Conservation (phyloP, 2,329 filamentous ascomycete genomes). For the Diaporthe batatas region DNA sequence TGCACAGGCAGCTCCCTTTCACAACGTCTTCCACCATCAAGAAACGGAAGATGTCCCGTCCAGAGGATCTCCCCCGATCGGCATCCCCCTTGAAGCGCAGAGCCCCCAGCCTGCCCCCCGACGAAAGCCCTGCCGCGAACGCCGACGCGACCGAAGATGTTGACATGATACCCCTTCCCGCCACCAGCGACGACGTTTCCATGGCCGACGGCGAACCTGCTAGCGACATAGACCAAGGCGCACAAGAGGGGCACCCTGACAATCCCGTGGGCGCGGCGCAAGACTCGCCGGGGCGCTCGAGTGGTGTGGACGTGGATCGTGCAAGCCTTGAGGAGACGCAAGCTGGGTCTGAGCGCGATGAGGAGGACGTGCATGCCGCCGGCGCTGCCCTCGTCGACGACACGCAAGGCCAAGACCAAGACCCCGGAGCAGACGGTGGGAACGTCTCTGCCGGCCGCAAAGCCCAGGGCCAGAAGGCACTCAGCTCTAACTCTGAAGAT, state of each 20-base stretch:
- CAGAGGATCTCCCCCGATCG: slow-evolving; percentile 70
- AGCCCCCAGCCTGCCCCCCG: slow-evolving; percentile 72
- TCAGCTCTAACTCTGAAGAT: slow-evolving; percentile 39
- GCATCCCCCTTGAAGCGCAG: slow-evolving; percentile 75
- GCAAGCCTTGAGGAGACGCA: slow-evolving; percentile 39
- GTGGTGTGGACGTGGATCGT: slow-evolving; percentile 30
- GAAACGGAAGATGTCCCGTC: slow-evolving; percentile 76
- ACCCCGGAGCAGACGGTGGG: not conserved
- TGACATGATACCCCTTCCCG: slow-evolving; percentile 57
- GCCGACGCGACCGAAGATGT: slow-evolving; percentile 59
- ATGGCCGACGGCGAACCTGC: slow-evolving; percentile 32
- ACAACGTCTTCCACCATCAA: slow-evolving; percentile 78
- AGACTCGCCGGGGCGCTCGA: slow-evolving; percentile 13
- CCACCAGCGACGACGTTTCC: slow-evolving; percentile 31
- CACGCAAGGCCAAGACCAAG: slow-evolving; percentile 2
- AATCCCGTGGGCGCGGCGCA: slow-evolving; percentile 13
- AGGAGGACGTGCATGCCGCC: slow-evolving; percentile 12
- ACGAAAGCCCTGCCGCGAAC: slow-evolving; percentile 49
- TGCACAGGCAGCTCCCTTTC: slow-evolving; percentile 76
- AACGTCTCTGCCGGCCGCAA: slow-evolving; percentile 17
- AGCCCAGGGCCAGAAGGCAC: slow-evolving; percentile 27
- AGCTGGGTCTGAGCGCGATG: slow-evolving; percentile 33
- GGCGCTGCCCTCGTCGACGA: not conserved
- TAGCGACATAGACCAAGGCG: slow-evolving; percentile 12
- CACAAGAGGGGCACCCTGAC: slow-evolving; percentile 21